Conservation (phyloP, 306 rosid genomes). For the Pueraria montana region DNA sequence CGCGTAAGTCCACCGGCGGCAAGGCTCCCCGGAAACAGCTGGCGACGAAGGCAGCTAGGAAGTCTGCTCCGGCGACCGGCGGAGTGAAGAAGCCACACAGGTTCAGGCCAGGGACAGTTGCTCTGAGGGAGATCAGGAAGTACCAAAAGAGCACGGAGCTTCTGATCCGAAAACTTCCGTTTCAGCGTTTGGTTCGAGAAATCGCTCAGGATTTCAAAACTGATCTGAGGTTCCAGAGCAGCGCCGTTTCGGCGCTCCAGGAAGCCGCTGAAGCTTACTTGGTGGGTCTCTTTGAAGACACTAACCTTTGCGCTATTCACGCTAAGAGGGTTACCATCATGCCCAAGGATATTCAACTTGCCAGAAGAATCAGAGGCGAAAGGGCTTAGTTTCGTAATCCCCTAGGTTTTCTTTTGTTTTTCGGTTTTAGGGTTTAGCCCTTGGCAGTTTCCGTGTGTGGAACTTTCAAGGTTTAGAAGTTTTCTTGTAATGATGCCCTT, state of each 20-base stretch:
- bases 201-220: conserved; percentile 62
- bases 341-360: conserved; percentile 63
- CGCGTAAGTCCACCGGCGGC: conserved; percentile 56
- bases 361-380: conserved; percentile 57
- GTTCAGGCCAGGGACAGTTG: conserved; percentile 57
- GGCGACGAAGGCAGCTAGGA: conserved; percentile 54
- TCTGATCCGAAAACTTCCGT: conserved; percentile 50
- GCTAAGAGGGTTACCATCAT: conserved; percentile 57
- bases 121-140: conserved; percentile 59
- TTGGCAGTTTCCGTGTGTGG: too few relatives aligned
- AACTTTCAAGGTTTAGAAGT: too few relatives aligned
- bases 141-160: conserved; percentile 59
- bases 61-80: conserved; percentile 58
- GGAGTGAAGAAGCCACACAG: conserved; percentile 63
- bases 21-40: conserved; percentile 61
- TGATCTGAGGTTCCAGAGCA: conserved; percentile 59
- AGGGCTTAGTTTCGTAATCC: conserved; percentile 42
- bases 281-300: conserved; percentile 55
- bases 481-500: too few relatives aligned
- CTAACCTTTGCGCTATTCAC: conserved; percentile 53
- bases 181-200: conserved; percentile 60
- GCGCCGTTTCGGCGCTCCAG: conserved; percentile 52
- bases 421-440: too few relatives aligned
- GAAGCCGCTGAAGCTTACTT: conserved; percentile 54
- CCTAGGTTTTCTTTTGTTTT: too few relatives aligned